phyloP scores from a whole-genome alignment of 2,329 filamentous ascomycete genomes.

The Rutstroemia sp. region DNA sequence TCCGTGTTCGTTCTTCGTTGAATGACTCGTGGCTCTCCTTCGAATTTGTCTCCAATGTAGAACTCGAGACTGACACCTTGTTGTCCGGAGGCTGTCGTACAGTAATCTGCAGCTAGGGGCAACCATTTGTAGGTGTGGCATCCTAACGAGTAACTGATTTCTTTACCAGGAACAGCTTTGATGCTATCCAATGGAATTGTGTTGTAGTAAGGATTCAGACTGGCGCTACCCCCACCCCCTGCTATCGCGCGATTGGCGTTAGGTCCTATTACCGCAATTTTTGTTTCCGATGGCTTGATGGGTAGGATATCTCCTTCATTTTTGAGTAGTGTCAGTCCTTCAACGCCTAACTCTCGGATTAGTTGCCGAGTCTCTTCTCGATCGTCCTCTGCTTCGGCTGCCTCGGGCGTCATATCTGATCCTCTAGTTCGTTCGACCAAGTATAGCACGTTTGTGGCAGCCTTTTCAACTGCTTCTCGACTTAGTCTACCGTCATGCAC shows the following conservation, averaged over 20 bases:
- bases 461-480: conserved; percentile 44
- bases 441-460: conserved; percentile 53
- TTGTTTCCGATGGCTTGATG: conserved; percentile 46
- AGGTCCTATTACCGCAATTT: conserved; percentile 59
- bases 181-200: conserved; percentile 59
- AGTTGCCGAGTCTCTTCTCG: conserved; percentile 49
- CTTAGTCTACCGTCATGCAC: conserved; percentile 42
- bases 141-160: conserved; percentile 53
- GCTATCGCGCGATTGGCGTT: conserved; percentile 61
- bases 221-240: conserved; percentile 61
- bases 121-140: conserved; percentile 61
- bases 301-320: conserved; percentile 54
- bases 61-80: conserved; percentile 58
- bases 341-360: conserved; percentile 53
- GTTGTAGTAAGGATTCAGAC: conserved; percentile 61
- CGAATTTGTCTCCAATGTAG: conserved; percentile 55
- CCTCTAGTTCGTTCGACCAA: conserved; percentile 55
- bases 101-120: conserved; percentile 53
- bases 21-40: conserved; percentile 47
- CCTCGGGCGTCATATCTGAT: conserved; percentile 48
- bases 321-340: conserved; percentile 58
- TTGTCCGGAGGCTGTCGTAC: conserved; percentile 47
- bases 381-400: conserved; percentile 50
- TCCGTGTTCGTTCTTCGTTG: conserved; percentile 58
- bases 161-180: conserved; percentile 42